Percentiles rank a stretch among this genome's conserved stretches.
Conservation (phyloP, 306 rosid genomes). For the Argentina anserina region DNA sequence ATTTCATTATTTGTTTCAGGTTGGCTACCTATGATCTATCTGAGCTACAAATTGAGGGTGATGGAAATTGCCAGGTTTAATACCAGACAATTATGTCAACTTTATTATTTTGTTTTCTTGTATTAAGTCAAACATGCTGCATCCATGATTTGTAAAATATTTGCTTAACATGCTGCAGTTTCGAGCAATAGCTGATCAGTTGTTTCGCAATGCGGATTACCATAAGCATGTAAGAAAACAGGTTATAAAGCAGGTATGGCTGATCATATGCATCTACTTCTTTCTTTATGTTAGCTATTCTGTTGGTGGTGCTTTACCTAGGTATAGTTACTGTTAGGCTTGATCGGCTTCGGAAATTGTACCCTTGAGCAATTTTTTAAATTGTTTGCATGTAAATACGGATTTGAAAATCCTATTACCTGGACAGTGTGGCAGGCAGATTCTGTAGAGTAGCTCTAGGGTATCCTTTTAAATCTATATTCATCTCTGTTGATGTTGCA, state of each 20-base stretch:
- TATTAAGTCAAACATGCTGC: background rate
- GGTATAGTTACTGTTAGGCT: constrained; percentile 5
- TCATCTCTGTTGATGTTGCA: background rate
- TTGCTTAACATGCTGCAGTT: constrained; percentile 53
- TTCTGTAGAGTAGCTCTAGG: background rate
- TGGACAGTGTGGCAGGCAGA: background rate
- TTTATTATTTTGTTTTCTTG: constrained; percentile 1
- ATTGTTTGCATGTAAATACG: background rate
- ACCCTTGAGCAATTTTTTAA: background rate
- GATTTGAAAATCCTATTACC: constrained; percentile 3
- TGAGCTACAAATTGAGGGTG: constrained; percentile 95
- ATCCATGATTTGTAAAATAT: constrained; percentile 21
- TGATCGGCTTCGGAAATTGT: background rate
- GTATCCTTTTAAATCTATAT: background rate
- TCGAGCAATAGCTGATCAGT: constrained; percentile 97
- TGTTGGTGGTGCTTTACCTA: background rate
- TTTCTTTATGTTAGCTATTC: background rate
- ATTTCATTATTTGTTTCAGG: constrained; percentile 41
- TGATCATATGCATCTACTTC: background rate
- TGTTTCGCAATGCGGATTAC: constrained; percentile 71
- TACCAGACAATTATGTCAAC: background rate
- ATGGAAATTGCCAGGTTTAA: constrained; percentile 97
- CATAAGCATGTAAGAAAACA: constrained; percentile 94
- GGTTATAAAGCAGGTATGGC: constrained; percentile 80
- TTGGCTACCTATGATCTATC: constrained; percentile 74